Percentiles rank a stretch among this genome's conserved stretches.
Evolutionary conservation across 257 asterid genomes (phyloP).

Genomic region (Solanum habrochaites): DNA sequence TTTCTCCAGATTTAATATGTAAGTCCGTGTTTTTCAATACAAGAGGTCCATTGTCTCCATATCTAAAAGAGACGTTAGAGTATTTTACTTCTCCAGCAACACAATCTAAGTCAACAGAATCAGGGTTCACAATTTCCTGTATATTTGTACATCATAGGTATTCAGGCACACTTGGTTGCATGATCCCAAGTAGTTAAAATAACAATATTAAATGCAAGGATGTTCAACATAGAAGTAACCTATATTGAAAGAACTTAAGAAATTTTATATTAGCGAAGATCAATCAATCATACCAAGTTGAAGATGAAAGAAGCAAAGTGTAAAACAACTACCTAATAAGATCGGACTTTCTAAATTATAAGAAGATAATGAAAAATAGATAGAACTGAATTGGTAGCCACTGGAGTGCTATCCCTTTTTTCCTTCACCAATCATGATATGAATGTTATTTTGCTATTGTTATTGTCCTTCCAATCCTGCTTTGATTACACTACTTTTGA

Average conservation of each 20-base stretch:
- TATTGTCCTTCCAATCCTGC: not conserved
- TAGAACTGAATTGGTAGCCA: not conserved
- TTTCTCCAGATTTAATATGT: conserved; percentile 73
- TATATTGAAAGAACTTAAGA: not conserved
- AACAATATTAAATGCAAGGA: not conserved
- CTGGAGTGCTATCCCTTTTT: not conserved
- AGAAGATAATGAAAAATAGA: not conserved
- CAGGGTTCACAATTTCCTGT: conserved; percentile 59
- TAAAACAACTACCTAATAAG: not conserved
- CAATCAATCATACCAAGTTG: not conserved
- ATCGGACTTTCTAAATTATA: not conserved
- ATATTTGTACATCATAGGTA: not conserved
- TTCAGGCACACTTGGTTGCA: not conserved
- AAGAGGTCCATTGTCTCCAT: conserved; percentile 38
- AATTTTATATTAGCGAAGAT: not conserved
- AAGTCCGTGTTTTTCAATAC: conserved; percentile 49
- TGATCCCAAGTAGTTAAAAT: not conserved
- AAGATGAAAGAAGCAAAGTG: not conserved
- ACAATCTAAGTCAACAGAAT: conserved; percentile 46
- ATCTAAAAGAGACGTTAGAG: conserved; percentile 54
- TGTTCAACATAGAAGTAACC: not conserved
- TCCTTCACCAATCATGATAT: not conserved
- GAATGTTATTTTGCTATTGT: not conserved
- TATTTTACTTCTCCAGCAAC: conserved; percentile 60
- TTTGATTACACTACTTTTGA: not conserved